Conservation (phyloP, 257 asterid genomes). For the Przewalskia tangutica region DNA sequence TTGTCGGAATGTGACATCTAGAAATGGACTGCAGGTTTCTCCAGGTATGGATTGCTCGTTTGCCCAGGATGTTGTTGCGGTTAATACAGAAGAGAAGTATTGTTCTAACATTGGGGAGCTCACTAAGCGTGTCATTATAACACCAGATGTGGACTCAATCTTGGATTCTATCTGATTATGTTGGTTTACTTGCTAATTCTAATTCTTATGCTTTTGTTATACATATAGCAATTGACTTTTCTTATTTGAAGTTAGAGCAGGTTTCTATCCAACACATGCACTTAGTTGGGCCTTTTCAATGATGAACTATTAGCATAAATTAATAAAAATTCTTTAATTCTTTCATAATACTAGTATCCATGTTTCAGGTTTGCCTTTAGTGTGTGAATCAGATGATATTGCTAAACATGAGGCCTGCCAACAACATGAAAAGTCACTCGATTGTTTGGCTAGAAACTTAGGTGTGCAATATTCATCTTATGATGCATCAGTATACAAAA, state of each 20-base stretch:
- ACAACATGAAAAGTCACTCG: neutral
- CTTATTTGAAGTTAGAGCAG: neutral
- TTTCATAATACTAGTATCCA: neutral
- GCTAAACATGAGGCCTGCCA: neutral
- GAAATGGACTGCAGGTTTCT: slow-evolving; percentile 40
- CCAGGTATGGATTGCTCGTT: slow-evolving; percentile 47
- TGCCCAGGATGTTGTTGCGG: slow-evolving; percentile 48
- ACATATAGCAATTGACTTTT: neutral
- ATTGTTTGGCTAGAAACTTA: neutral
- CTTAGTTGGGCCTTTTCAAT: neutral
- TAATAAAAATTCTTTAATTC: neutral
- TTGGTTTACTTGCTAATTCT: slow-evolving; percentile 4
- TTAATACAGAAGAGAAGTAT: slow-evolving; percentile 35
- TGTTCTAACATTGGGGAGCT: slow-evolving; percentile 63
- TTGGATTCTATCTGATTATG: slow-evolving; percentile 34
- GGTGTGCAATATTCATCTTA: neutral
- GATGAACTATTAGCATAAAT: neutral
- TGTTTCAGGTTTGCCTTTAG: neutral
- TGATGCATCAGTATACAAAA: neutral
- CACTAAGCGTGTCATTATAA: slow-evolving; percentile 38
- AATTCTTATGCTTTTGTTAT: slow-evolving; percentile 1
- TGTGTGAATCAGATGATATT: neutral
- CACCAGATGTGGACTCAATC: slow-evolving; percentile 57
- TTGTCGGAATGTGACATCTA: neutral
- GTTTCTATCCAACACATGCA: neutral